phyloP scores from a whole-genome alignment of 805 yeast genomes.

The Candida odintsovae region DNA sequence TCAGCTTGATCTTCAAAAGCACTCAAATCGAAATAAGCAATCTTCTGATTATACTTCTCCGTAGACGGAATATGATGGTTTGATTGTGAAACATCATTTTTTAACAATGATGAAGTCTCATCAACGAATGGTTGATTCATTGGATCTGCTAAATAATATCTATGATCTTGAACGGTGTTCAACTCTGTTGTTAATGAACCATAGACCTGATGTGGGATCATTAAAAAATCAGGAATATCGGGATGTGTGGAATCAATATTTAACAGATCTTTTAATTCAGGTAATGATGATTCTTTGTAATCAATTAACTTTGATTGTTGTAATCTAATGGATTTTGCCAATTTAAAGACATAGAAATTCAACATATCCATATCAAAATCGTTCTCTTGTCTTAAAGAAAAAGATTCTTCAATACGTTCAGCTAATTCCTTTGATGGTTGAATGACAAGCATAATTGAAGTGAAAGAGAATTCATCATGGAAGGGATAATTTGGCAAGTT shows the following conservation, averaged over 20 bases:
- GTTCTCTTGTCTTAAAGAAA: conserved; percentile 21
- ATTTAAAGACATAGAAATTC: conserved; percentile 34
- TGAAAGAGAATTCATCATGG: conserved; percentile 25
- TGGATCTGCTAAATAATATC: conserved; percentile 37
- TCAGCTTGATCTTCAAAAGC: conserved; percentile 10
- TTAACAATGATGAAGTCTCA: no score
- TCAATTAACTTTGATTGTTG: conserved; percentile 2
- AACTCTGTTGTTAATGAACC: conserved; percentile 49
- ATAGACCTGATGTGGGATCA: conserved; percentile 47
- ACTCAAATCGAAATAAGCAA: conserved; percentile 13
- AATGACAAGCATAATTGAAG: conserved; percentile 52
- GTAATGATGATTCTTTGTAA: neutral
- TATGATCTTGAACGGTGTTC: conserved; percentile 29
- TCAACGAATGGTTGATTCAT: conserved; percentile 18
- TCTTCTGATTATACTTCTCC: neutral
- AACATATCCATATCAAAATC: conserved; percentile 54
- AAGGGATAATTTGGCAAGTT: conserved; percentile 30
- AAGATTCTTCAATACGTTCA: conserved; percentile 15
- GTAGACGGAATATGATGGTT: neutral
- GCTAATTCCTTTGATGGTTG: conserved; percentile 35
- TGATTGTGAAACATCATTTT: no score
- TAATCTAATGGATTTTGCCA: conserved; percentile 12
- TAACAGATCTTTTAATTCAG: neutral
- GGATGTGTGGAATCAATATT: neutral
- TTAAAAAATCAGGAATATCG: conserved; percentile 24